These are phyloP conservation scores for Fusarium albidum DNA, from an alignment of 2,329 filamentous ascomycete genomes.

Conservation along the genomic window DNA sequence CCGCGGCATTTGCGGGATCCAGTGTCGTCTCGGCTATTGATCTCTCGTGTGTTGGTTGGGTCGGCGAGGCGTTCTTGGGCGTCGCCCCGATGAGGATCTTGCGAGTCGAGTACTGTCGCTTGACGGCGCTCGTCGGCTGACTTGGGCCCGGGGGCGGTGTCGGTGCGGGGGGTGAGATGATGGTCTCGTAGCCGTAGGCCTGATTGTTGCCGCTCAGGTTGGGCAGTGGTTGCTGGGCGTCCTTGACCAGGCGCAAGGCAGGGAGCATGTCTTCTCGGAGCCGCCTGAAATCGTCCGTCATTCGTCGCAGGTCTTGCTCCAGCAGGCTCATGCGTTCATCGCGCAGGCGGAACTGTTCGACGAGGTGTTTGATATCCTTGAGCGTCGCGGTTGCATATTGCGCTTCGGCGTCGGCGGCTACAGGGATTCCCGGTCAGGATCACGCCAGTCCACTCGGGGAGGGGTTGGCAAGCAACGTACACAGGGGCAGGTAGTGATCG, in stretches of 20 bases:
- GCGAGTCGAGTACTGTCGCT: slow-evolving; percentile 78
- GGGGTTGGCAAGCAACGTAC: slow-evolving; percentile 57
- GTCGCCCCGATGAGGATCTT: slow-evolving; percentile 75
- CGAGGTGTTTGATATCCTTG: slow-evolving; percentile 90
- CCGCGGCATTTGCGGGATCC: slow-evolving; percentile 74
- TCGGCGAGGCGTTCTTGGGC: slow-evolving; percentile 80
- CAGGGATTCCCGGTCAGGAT: slow-evolving; percentile 23
- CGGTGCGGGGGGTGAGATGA: slow-evolving; percentile 62
- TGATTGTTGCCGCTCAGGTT: slow-evolving; percentile 50
- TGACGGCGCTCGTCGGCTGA: slow-evolving; percentile 61
- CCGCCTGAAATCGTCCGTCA: slow-evolving; percentile 88
- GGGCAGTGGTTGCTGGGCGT: slow-evolving; percentile 88
- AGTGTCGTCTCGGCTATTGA: slow-evolving; percentile 70
- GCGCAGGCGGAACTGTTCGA: slow-evolving; percentile 86
- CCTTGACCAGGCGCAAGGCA: slow-evolving; percentile 88
- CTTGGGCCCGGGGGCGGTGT: slow-evolving; percentile 62
- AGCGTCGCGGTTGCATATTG: slow-evolving; percentile 88
- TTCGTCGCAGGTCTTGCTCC: slow-evolving; percentile 82
- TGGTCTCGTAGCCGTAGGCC: slow-evolving; percentile 60
- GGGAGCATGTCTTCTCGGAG: slow-evolving; percentile 92
- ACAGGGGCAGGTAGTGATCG: slow-evolving; percentile 92
- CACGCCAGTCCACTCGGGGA: slow-evolving; percentile 32
- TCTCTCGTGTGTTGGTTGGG: slow-evolving; percentile 74
- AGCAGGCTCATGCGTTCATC: slow-evolving; percentile 88
- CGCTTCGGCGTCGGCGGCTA: slow-evolving; percentile 88